Percentiles rank a stretch among this genome's conserved stretches.
These are phyloP conservation scores for Erysiphe pisi DNA, from an alignment of 2,329 filamentous ascomycete genomes.

Conservation along the genomic window DNA sequence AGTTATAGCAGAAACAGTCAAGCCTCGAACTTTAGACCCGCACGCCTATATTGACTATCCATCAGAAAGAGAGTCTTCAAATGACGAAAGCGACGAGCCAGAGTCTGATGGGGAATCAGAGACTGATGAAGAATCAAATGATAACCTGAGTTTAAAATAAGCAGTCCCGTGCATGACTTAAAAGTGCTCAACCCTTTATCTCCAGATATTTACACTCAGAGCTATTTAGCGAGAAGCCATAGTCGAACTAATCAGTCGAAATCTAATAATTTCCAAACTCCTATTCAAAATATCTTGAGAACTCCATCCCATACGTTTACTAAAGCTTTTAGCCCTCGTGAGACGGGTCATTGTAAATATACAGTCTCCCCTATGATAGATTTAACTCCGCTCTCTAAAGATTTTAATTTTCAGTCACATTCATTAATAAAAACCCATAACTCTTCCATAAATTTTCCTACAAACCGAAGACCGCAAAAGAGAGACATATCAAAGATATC, in stretches of 20 bases:
- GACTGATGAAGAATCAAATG: neutral
- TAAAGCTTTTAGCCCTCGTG: too few species aligned
- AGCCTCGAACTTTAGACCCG: conserved; percentile 20
- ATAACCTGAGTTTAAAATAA: conserved; percentile 17
- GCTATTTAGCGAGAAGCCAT: too few species aligned
- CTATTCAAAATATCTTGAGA: too few species aligned
- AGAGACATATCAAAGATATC: neutral
- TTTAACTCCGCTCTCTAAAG: too few species aligned
- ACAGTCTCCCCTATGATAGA: too few species aligned
- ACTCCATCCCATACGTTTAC: too few species aligned
- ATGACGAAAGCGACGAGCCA: neutral
- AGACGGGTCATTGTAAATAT: too few species aligned
- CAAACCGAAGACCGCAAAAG: neutral
- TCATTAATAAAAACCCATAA: neutral
- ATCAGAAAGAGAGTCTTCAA: too few species aligned
- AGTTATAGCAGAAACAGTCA: conserved; percentile 5
- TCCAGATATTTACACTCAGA: too few species aligned
- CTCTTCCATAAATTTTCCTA: neutral
- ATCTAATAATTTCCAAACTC: too few species aligned
- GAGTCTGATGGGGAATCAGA: too few species aligned
- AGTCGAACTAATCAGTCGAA: too few species aligned
- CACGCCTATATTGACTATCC: neutral
- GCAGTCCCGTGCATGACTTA: conserved; percentile 14
- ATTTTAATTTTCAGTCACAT: neutral
- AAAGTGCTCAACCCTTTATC: neutral